A percentile compares a stretch with the other conserved stretches of the same genome.
Conservation (phyloP, 208 protist genomes). For the Borovskyia barvae region DNA sequence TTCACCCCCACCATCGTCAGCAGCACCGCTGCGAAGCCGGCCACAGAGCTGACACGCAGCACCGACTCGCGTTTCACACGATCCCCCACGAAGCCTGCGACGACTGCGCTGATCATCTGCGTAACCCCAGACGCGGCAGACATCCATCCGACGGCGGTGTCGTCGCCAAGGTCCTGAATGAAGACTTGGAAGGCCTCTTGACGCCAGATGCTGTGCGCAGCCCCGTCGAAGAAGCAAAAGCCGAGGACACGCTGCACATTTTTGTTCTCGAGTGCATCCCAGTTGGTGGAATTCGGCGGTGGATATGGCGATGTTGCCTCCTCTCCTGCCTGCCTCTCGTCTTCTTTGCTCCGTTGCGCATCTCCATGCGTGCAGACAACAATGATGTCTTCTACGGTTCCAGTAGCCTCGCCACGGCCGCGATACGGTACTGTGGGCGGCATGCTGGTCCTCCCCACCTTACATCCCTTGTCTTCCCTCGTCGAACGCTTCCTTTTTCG, state of each 20-base stretch:
- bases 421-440: too few species aligned
- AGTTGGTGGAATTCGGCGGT: too few species aligned
- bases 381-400: too few species aligned
- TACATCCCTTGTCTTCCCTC: too few species aligned
- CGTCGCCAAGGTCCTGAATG: conserved; percentile 25
- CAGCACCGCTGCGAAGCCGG: conserved; percentile 13
- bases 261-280: conserved; percentile 8
- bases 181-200: conserved; percentile 44
- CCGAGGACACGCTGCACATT: conserved; percentile 16
- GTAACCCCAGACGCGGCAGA: conserved; percentile 27
- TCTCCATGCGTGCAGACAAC: too few species aligned
- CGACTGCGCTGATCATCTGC: conserved; percentile 41
- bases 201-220: conserved; percentile 42
- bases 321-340: too few species aligned
- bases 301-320: too few species aligned
- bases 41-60: conserved; percentile 21
- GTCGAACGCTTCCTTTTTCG: too few species aligned
- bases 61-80: conserved; percentile 21
- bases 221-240: conserved; percentile 42
- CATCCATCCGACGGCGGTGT: conserved; percentile 33
- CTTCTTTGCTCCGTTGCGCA: too few species aligned
- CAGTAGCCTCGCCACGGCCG: too few species aligned
- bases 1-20: conserved; percentile 9
- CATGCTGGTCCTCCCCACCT: too few species aligned
- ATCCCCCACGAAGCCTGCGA: conserved; percentile 22